Base-by-base conservation (phyloP, 129 eudicot genomes). In the Flaveria brownii region DNA sequence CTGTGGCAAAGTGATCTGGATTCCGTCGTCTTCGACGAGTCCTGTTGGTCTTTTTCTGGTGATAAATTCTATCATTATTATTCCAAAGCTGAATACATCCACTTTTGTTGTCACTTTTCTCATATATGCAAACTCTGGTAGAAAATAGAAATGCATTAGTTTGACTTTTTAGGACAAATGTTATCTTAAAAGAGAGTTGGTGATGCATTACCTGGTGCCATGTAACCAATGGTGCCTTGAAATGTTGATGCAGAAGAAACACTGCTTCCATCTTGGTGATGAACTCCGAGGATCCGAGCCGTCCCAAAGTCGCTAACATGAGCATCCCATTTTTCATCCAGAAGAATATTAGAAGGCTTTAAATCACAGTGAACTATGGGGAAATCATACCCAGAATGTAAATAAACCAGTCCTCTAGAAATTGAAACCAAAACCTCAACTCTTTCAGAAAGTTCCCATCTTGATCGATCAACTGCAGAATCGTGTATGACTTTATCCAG, bases 261-360 rank as follows among this genome's bases (percentile, higher is more conserved):
- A 70, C 80, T 81, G 73, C 84, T 81, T 71, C 86, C 89, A 39
- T 86, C 83, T 45, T 82, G 77, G 47, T 23, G 75, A 68, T 85
- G 84, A 74, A 88, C 71, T 12, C 96, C 97, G 9, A 95, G 82
- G 51, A 95, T 86, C 56, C 96, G 64, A 30, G 99, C 96, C 0
- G 97, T 95, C 57, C 99, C 99, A 66, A 95, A 95, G 74, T 95
- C 99, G 23, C 97, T 86, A n/a, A 95, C 99, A 72, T 84, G 99
- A 30, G 88, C 97, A 47, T 84, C 90, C 87, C 90, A 84, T 12
- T 85, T 73, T 25, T 69, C 87, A 70, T 95, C 92, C 46, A 91
- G 72, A 45, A 95, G 94, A 73, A 91, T 83, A 6, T 95, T 95
- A n/a, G 97, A 89, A 55, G 99, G 99, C 84, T 95, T 95, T 76